Evolutionary conservation across 768 basidiomycete genomes (phyloP), one percentile per base, ranked within the genome.

Genomic region (Pleurotus salmoneostramineus): DNA sequence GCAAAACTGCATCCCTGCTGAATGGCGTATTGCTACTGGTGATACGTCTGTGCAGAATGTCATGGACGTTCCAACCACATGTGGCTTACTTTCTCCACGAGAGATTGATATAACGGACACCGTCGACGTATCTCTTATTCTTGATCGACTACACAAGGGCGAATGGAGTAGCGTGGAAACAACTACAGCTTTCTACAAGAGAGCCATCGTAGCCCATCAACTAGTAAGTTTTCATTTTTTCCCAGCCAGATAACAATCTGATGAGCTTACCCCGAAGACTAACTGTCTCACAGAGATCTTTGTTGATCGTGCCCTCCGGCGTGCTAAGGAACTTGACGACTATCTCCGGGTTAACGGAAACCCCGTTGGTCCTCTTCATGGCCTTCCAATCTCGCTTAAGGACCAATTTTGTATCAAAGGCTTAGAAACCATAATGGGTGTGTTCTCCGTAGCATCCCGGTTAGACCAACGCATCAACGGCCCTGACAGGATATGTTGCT

Each of bases 131-230:
- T 70, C 74, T 11, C 62, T 67, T 5, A 68, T 92, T 3, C 71
- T 91, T 33, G 58, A 70, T 31, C 85, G 79, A 35, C 71, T 93
- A 11, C 81, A 80, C 11, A 69, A 63, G 0, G 77, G 76, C 2
- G 68, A 72, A 46, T 90, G 84, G 85, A 77, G 87, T 0, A 74
- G 87, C 1, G 81, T 89, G 1, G 81, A 83, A 12, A 89, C 91
- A 2, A 87, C 85, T 0, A 83, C 74, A 0, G 88, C 91, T 0
- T 93, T 87, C 70, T 84, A 80, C 62, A 92, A 92, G 69, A 75
- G 90, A 44, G 92, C 92, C 0, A 79, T 89, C 45, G 69, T 94
- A 45, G 91, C 91, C 3, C 91, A 94, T 47, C 90, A 92, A 63
- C 66, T 92, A 12, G 89, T 89, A 56, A 65, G 80, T 67, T 15